Base-by-base conservation (phyloP, 345 rosid species). In the Gossypium mustelinum region DNA sequence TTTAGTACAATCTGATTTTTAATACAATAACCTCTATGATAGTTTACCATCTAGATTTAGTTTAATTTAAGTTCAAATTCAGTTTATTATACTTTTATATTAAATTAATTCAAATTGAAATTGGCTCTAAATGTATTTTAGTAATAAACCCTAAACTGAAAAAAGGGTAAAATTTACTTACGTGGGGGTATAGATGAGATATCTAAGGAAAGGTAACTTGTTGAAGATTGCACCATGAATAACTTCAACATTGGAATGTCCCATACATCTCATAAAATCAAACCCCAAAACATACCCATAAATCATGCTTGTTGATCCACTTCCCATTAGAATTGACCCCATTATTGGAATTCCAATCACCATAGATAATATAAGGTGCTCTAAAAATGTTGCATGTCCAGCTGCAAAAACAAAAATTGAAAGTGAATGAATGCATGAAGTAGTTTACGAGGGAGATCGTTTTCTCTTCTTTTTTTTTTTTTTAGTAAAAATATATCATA, bases 131-230 rank as follows among this genome's bases (percentile, higher is more conserved):
- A 34, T 34, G 1, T 34, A 3, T 29, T 27, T 4, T 29, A 34
- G 7, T 5, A 34, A 1, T 34, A 34, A 34, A 5, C 41, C 41
- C 41, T 34, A 34, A 34, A 34, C 41, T 0, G 1, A 5, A 34
- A 34, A 5, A 34, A 5, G 1, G 7, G 41, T 0, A 34, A 5
- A 34, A 5, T 34, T 22, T 27, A 81, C 94, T 88, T 84, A 93
- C 98, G 97, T 86, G 64, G 98, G 91, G n/a, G 98, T 93, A 62
- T 87, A 90, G 78, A 96, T 50, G 67, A 93, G 82, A 79, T 92
- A 90, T 84, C 85, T 81, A 22, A 90, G 81, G 81, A 88, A 72
- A 1, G 98, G 95, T 20, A 92, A 75, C 20, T 24, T 66, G 72
- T 86, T 76, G 22, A 93, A 90, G 43, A 88, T 66, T 75, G 76